Evolutionary conservation across 495 filamentous ascomycete species (phyloP).

Genomic region (Lepidopterella palustris): DNA sequence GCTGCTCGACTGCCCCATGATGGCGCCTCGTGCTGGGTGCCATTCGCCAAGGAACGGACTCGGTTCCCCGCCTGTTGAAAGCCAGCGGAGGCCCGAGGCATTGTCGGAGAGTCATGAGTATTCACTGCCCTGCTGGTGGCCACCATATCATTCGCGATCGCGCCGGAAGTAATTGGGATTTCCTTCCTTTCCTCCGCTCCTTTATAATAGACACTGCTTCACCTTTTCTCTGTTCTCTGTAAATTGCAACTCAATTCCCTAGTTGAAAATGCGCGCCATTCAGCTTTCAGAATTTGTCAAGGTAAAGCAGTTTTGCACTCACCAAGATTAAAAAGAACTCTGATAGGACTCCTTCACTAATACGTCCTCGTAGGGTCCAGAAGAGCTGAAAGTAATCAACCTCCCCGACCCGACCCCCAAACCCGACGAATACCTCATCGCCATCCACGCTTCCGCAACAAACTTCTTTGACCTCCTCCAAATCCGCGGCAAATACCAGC

Average conservation of each 20-base stretch:
- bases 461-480: conserved; percentile 97
- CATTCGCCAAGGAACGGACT: too few relatives aligned
- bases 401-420: conserved; percentile 66
- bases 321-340: not conserved
- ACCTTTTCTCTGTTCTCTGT: not conserved
- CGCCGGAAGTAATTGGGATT: not conserved
- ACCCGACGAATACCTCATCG: conserved; percentile 74
- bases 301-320: conserved; percentile 54
- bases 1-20: too few relatives aligned
- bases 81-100: not conserved
- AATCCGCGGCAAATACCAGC: conserved; percentile 71
- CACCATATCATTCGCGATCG: not conserved
- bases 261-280: conserved; percentile 65
- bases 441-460: conserved; percentile 78
- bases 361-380: conserved; percentile 63
- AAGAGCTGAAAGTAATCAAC: conserved; percentile 65
- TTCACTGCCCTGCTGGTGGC: too few relatives aligned
- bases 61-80: too few relatives aligned
- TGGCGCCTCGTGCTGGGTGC: too few relatives aligned
- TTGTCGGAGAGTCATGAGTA: not conserved
- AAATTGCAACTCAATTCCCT: not conserved
- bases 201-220: too few relatives aligned
- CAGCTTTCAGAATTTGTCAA: conserved; percentile 79
- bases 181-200: not conserved
- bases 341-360: conserved; percentile 6